A percentile compares a stretch with the other conserved stretches of the same genome.
These are phyloP conservation scores for Solanum ahanhuiri DNA, from an alignment of 257 asterid genomes.

Conservation along the genomic window DNA sequence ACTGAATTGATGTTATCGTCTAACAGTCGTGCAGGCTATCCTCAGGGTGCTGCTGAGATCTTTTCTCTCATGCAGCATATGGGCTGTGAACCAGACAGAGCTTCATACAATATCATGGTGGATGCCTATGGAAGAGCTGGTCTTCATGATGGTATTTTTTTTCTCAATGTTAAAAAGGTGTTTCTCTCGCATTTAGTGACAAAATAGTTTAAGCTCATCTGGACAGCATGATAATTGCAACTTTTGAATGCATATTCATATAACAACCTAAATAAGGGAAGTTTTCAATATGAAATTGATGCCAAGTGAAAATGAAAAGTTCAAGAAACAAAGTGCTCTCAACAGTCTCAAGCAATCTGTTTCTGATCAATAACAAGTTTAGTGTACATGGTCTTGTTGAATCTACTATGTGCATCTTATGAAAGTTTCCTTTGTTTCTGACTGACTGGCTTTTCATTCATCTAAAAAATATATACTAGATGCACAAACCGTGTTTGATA, in stretches of 20 bases:
- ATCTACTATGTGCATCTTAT: not conserved
- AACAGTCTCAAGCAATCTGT: not conserved
- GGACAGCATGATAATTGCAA: not conserved
- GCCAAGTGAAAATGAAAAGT: not conserved
- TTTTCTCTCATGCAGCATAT: constrained; percentile 79
- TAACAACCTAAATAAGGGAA: not conserved
- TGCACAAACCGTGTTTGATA: constrained; percentile 66
- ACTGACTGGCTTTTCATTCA: not conserved
- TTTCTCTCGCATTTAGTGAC: not conserved
- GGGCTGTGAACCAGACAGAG: constrained; percentile 84
- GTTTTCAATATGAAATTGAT: not conserved
- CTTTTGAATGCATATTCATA: not conserved
- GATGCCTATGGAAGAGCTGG: constrained; percentile 91
- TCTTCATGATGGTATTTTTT: constrained; percentile 46
- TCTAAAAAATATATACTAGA: constrained; percentile 12
- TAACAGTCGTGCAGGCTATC: constrained; percentile 76
- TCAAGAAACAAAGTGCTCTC: not conserved
- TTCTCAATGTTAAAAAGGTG: not conserved
- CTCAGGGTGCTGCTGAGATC: constrained; percentile 74
- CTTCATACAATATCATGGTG: constrained; percentile 74
- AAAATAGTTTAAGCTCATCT: not conserved
- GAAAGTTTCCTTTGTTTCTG: not conserved
- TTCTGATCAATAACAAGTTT: not conserved
- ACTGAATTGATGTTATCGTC: not conserved
- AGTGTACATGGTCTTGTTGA: not conserved